Conservation (phyloP, 2,329 filamentous ascomycete genomes). For the Ophiostoma australiae region DNA sequence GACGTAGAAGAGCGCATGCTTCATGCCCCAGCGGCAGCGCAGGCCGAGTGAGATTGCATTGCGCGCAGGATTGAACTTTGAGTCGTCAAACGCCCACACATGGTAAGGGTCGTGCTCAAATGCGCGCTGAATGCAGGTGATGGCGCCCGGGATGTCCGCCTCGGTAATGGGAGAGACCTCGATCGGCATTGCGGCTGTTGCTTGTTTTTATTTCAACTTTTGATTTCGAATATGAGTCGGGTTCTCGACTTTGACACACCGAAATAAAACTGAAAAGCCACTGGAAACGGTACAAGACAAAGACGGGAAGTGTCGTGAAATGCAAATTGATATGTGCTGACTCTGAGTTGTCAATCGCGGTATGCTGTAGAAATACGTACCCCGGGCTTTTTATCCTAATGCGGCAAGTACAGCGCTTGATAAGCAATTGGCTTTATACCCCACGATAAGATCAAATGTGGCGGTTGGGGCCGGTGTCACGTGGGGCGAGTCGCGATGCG, state of each 20-base stretch:
- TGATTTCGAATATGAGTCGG: background rate
- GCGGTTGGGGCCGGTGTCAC: background rate
- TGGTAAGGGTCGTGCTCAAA: constrained; percentile 12
- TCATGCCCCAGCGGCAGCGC: constrained; percentile 15
- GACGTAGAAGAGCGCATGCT: constrained; percentile 14
- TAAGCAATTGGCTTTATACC: background rate
- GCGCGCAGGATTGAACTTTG: constrained; percentile 1
- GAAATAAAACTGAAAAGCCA: too few relatives aligned
- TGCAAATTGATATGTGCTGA: background rate
- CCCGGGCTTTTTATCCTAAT: constrained; percentile 15
- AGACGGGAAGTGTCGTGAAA: background rate
- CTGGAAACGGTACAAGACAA: background rate
- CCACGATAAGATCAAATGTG: constrained; percentile 3
- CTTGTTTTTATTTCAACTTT: background rate
- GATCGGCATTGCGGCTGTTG: background rate
- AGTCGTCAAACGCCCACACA: constrained; percentile 8
- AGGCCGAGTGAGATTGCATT: constrained; percentile 15
- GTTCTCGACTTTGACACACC: too few relatives aligned
- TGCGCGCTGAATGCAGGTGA: constrained; percentile 15
- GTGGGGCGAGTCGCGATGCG: background rate
- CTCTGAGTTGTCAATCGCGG: background rate
- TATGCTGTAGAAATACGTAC: background rate
- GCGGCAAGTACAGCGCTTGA: background rate
- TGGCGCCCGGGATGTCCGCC: constrained; percentile 11
- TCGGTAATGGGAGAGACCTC: constrained; percentile 4